Evolutionary conservation across 2,329 filamentous ascomycete species (phyloP).

Genomic region (Aspergillus terreus): DNA sequence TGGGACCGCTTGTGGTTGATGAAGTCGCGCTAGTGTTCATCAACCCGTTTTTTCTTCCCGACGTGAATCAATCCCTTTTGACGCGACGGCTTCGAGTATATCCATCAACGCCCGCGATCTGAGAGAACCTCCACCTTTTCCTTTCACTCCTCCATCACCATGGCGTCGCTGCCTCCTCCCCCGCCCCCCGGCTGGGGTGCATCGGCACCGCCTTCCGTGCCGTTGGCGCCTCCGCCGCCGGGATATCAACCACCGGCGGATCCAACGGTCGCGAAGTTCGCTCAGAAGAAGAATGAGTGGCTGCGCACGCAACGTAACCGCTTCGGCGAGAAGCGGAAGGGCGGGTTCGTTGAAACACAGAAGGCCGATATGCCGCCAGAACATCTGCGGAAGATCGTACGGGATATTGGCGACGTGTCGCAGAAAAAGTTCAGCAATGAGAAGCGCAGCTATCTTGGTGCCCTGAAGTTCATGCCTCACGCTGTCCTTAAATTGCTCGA

Average conservation of each 20-base stretch:
- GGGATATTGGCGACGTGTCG: constrained; percentile 97
- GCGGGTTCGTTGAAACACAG: constrained; percentile 93
- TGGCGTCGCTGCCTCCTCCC: constrained; percentile 61
- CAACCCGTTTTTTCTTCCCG: not conserved
- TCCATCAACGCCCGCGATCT: constrained; percentile 22
- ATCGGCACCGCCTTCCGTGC: constrained; percentile 49
- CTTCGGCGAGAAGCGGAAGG: constrained; percentile 95
- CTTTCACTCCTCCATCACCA: constrained; percentile 34
- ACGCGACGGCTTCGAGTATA: constrained; percentile 33
- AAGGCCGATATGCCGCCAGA: constrained; percentile 99
- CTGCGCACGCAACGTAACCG: constrained; percentile 83
- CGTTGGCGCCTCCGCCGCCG: constrained; percentile 71
- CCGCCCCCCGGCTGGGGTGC: constrained; percentile 66
- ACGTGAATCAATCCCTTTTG: constrained; percentile 21
- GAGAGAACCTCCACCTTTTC: constrained; percentile 14
- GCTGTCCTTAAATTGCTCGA: constrained; percentile 94
- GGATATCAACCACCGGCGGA: constrained; percentile 78
- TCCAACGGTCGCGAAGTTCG: constrained; percentile 86
- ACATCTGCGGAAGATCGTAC: constrained; percentile 96
- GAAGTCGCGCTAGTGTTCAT: not conserved
- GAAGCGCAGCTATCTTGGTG: constrained; percentile 95
- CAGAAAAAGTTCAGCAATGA: constrained; percentile 99
- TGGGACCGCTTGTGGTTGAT: not conserved
- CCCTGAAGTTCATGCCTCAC: constrained; percentile 98
- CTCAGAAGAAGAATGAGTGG: constrained; percentile 99